Evolutionary conservation across 2,329 filamentous ascomycete genomes (phyloP).

Genomic region (Clonostachys solani): DNA sequence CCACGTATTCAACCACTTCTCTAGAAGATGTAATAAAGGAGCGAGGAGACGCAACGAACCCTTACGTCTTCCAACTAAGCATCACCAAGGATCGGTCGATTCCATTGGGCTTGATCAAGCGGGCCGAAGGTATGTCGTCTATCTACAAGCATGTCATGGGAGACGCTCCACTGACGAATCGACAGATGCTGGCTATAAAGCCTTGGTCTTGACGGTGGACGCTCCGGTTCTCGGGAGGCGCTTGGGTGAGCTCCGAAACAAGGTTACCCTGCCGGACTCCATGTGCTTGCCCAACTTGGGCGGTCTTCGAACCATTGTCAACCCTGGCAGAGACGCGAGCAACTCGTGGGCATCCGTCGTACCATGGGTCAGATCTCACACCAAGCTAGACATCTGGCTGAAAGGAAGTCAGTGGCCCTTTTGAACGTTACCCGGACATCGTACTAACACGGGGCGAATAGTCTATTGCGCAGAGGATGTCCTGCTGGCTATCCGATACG

Average conservation of each 20-base stretch:
- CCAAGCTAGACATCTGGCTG: slow-evolving; percentile 34
- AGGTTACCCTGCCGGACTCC: slow-evolving; percentile 43
- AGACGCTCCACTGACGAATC: background rate
- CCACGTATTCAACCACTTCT: slow-evolving; percentile 14
- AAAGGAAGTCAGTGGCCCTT: slow-evolving; percentile 27
- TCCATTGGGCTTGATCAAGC: slow-evolving; percentile 10
- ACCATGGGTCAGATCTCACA: slow-evolving; percentile 50
- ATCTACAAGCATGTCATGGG: background rate
- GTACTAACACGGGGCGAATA: slow-evolving; percentile 1
- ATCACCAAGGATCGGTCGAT: slow-evolving; percentile 11
- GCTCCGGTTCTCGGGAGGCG: slow-evolving; percentile 44
- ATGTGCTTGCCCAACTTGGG: slow-evolving; percentile 26
- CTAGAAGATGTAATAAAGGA: slow-evolving; percentile 12
- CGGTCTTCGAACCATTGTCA: slow-evolving; percentile 42
- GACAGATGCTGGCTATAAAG: slow-evolving; percentile 33
- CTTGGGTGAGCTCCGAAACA: slow-evolving; percentile 40
- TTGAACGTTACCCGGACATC: background rate
- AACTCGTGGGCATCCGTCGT: slow-evolving; percentile 62
- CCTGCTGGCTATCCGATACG: slow-evolving; percentile 11
- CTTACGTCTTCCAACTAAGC: slow-evolving; percentile 15
- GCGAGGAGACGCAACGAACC: slow-evolving; percentile 7
- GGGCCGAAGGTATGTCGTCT: slow-evolving; percentile 9
- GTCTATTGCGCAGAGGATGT: slow-evolving; percentile 10
- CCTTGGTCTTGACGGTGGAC: slow-evolving; percentile 56
- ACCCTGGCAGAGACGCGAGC: slow-evolving; percentile 42